These are phyloP conservation scores for Sugiyamaella grinbergsii DNA, from an alignment of 1,139 yeast species.

Conservation along the genomic window DNA sequence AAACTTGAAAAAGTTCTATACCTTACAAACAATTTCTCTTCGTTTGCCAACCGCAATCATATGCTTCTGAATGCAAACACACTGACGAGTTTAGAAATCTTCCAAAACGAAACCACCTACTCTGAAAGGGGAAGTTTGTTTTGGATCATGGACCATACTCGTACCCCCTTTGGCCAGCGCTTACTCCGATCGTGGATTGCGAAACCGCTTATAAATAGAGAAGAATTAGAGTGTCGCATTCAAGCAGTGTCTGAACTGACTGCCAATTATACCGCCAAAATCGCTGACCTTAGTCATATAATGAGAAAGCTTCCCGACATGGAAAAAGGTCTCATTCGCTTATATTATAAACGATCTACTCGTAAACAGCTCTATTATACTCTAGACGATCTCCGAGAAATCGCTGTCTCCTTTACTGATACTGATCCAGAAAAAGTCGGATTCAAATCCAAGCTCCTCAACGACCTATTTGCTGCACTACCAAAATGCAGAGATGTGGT, in stretches of 20 bases:
- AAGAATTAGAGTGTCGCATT: constrained; percentile 58
- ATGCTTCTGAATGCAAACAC: constrained; percentile 76
- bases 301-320: constrained; percentile 62
- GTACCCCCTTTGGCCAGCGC: constrained; percentile 74
- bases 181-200: constrained; percentile 70
- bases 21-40: constrained; percentile 51
- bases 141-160: constrained; percentile 79
- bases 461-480: constrained; percentile 29
- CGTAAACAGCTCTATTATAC: constrained; percentile 68
- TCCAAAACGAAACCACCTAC: constrained; percentile 60
- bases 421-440: constrained; percentile 21
- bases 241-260: constrained; percentile 66
- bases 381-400: constrained; percentile 45
- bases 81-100: constrained; percentile 70
- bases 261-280: constrained; percentile 29
- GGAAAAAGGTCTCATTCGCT: constrained; percentile 63
- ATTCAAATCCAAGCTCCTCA: constrained; percentile 33
- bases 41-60: constrained; percentile 54
- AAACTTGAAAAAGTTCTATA: constrained; percentile 59
- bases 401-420: constrained; percentile 29
- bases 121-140: constrained; percentile 66
- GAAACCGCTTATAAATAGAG: constrained; percentile 61
- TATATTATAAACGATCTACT: constrained; percentile 63
- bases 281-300: constrained; percentile 55
- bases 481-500: constrained; percentile 35